phyloP scores from a whole-genome alignment of 1,284 basidiomycete genomes.

The Leccinum pallidistipes region DNA sequence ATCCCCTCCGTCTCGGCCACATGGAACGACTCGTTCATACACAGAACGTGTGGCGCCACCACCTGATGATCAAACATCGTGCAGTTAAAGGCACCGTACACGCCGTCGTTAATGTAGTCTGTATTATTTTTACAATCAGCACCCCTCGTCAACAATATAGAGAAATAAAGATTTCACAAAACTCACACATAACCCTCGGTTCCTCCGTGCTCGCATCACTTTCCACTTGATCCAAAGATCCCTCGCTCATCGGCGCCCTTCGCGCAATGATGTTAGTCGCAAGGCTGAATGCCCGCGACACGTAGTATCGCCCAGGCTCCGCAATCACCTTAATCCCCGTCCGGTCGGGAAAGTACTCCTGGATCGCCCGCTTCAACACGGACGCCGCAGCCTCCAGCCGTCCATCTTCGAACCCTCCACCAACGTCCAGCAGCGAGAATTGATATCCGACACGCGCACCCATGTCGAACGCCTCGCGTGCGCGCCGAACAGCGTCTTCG shows the following conservation, averaged over 20 bases:
- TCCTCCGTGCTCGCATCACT: constrained; percentile 42
- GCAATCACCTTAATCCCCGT: constrained; percentile 83
- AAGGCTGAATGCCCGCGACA: constrained; percentile 89
- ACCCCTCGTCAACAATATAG: constrained; percentile 2
- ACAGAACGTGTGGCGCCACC: constrained; percentile 81
- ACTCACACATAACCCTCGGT: constrained; percentile 80
- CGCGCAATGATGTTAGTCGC: constrained; percentile 95
- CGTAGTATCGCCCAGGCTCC: constrained; percentile 96
- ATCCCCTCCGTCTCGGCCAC: constrained; percentile 47
- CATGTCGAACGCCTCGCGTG: constrained; percentile 87
- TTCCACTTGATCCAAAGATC: constrained; percentile 1
- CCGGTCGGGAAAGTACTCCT: constrained; percentile 85
- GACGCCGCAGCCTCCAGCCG: constrained; percentile 84
- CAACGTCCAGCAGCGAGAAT: constrained; percentile 88
- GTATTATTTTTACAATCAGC: constrained; percentile 17
- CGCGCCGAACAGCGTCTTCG: constrained; percentile 85
- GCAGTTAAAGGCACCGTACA: constrained; percentile 98
- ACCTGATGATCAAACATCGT: constrained; percentile 93
- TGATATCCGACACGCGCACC: constrained; percentile 79
- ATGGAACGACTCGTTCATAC: constrained; percentile 55
- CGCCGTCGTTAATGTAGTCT: constrained; percentile 98
- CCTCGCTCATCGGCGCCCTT: constrained; percentile 53
- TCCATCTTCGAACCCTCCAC: constrained; percentile 93
- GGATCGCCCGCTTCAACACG: constrained; percentile 74
- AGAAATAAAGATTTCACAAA: constrained; percentile 25